A percentile compares a stretch with the other conserved stretches of the same genome.
Evolutionary conservation across 768 basidiomycete genomes (phyloP).

Genomic region (Kwoniella botswanensis): DNA sequence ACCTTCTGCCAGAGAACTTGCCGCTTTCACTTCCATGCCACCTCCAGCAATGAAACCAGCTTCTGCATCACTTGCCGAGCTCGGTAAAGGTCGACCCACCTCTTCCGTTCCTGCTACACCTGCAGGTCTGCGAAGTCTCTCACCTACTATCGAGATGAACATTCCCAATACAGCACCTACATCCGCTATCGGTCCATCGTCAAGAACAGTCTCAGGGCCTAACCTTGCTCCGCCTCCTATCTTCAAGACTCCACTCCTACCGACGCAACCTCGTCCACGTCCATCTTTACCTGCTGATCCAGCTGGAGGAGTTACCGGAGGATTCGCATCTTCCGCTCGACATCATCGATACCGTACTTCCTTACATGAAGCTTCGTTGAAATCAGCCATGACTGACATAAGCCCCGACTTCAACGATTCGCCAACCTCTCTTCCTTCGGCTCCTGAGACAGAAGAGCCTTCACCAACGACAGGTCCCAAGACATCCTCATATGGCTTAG

Average conservation of each 20-base stretch:
- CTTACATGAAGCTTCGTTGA: conserved; percentile 42
- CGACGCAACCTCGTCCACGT: conserved; percentile 28
- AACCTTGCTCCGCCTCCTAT: conserved; percentile 38
- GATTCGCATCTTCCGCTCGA: conserved; percentile 21
- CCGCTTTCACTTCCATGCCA: conserved; percentile 27
- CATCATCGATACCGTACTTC: conserved; percentile 47
- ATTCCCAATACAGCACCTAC: neutral
- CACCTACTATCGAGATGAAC: conserved; percentile 35
- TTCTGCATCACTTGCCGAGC: conserved; percentile 14
- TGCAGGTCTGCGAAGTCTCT: conserved; percentile 37
- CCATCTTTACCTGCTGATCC: conserved; percentile 44
- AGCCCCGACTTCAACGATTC: conserved; percentile 27
- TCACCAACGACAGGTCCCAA: conserved; percentile 11
- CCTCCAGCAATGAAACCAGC: conserved; percentile 21
- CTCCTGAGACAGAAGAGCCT: conserved; percentile 2
- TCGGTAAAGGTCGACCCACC: conserved; percentile 35
- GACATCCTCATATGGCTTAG: conserved; percentile 30
- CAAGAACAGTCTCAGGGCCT: conserved; percentile 5
- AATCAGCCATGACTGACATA: conserved; percentile 18
- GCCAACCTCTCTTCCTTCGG: conserved; percentile 19
- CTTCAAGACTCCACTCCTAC: conserved; percentile 34
- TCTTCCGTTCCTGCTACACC: conserved; percentile 44
- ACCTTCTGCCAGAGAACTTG: conserved; percentile 12
- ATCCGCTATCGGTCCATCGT: neutral
- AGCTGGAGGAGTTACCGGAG: conserved; percentile 28